Base-by-base conservation (phyloP, 345 rosid genomes). In the Gossypium arboreum region DNA sequence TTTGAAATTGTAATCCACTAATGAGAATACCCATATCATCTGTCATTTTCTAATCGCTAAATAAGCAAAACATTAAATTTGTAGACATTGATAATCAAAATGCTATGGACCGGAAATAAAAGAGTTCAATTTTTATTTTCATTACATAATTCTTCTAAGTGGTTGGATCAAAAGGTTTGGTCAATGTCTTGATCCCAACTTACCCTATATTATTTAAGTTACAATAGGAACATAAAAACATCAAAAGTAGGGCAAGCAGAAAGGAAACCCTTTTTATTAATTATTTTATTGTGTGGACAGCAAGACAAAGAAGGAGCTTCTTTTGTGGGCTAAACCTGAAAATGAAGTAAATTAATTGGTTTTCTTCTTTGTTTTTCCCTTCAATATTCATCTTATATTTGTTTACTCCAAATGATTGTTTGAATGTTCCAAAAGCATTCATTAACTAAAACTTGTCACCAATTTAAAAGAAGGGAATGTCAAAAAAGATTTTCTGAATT, bases 111-210 rank as follows among this genome's bases (percentile, higher is more conserved):
- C 7, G n/a, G 1, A 17, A 17, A 16, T 52, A 9, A 54, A 54
- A 5, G 3, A 54, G 17, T 1, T 2, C 17, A 54, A 7, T 17
- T 16, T 16, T 6, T 16, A 17, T 6, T 7, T 17, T 34, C 39
- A 34, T 34, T 34, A 34, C 6, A 34, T 34, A 34, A 34, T 34
- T 81, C 68, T 18, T 77, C 58, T 51, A 47, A 84, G 90, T 81
- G 68, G 89, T 84, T 84, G 83, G 85, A 61, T 78, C 65, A 72
- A 39, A 78, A 70, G 65, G 52, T 81, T 81, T 18, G 71, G 82
- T 84, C 85, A 75, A 77, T 82, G 27, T 45, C 72, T 71, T 77
- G 29, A 70, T 74, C 68, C 69, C 73, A 60, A 76, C 79, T 74
- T 76, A 41, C 73, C 78, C 77, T 25, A 50, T 12, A 61, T 51